Percentiles rank a stretch among this genome's conserved stretches.
phyloP scores from a whole-genome alignment of 1,284 basidiomycete genomes.

The Cryptococcus sp. region DNA sequence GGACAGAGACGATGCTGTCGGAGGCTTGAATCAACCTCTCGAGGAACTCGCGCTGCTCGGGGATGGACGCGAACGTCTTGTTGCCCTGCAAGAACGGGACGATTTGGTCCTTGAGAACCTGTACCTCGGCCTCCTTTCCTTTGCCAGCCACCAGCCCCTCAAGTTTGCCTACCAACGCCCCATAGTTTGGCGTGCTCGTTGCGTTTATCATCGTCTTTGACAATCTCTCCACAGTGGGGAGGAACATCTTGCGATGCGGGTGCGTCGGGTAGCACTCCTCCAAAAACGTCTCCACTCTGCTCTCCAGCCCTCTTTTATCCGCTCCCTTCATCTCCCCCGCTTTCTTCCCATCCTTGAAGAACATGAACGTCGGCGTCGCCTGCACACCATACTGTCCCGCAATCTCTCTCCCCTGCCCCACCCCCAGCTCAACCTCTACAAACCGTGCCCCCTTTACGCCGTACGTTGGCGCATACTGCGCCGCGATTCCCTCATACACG shows the following conservation, averaged over 20 bases:
- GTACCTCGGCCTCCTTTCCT: constrained; percentile 49
- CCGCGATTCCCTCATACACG: constrained; percentile 55
- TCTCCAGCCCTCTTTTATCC: constrained; percentile 38
- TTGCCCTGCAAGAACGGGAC: constrained; percentile 65
- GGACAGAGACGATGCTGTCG: constrained; percentile 51
- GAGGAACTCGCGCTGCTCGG: constrained; percentile 30
- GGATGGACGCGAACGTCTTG: constrained; percentile 36
- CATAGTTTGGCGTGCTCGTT: constrained; percentile 64
- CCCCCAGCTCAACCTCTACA: constrained; percentile 72
- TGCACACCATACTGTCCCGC: constrained; percentile 64
- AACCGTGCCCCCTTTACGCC: constrained; percentile 55
- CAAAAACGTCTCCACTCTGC: constrained; percentile 34
- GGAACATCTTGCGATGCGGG: constrained; percentile 62
- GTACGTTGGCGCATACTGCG: constrained; percentile 28
- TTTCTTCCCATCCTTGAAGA: constrained; percentile 74
- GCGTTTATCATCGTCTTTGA: constrained; percentile 74
- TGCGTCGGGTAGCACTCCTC: constrained; percentile 59
- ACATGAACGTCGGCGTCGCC: constrained; percentile 82
- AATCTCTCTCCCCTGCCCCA: constrained; percentile 61
- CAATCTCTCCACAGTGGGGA: constrained; percentile 63
- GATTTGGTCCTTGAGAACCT: constrained; percentile 55
- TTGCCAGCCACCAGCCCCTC: constrained; percentile 57
- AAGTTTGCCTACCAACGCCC: constrained; percentile 64
- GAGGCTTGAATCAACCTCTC: constrained; percentile 57
- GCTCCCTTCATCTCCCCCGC: constrained; percentile 74